Base-by-base conservation (phyloP, 2,329 filamentous ascomycete genomes). In the Gliomastix tumulicola region DNA sequence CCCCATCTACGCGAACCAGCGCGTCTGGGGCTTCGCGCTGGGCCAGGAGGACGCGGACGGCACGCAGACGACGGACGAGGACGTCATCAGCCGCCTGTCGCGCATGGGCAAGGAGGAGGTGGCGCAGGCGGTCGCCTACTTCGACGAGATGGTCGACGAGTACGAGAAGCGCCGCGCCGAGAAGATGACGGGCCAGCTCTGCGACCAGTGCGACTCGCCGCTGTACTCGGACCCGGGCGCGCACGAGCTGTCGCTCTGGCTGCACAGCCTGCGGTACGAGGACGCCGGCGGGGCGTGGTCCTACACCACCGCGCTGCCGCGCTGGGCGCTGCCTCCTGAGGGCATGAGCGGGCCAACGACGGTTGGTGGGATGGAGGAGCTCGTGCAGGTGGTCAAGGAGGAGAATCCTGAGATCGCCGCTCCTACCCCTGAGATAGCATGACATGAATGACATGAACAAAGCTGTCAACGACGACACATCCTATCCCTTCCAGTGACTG, bases 41-140 rank as follows among this genome's bases (percentile, higher is more conserved):
- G 92, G 87, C 13, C 75, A 62, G 37, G 67, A 74, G 38, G 78
- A 82, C 43, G 65, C 69, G 12, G 82, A 90, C 34, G 79, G 75
- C 4, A 70, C 71, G 16, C 74, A 74, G 19, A 82, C 88, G 39
- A 79, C 82, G 30, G 92, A 98, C 56, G 85, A 92, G 41, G 88
- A 94, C 54, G 84, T 98, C 48, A 89, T 98, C 56, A 81, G 80
- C 16, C 78, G 88, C 2, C 74, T 98, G 5, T 79, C 81, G 21
- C 78, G 81, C 21, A 96, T 98, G 88, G 92, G 92, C 46, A 97
- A 97, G 60, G 82, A 88, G 13, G 89, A 98, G 49, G 79, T 90
- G 8, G 87, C 90, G 2, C 84, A 94, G 51, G 88, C 92, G 0
- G 82, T 94, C 15, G 86, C 87, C 2, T 97, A 96, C 61, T 86